A percentile compares a stretch with the other conserved stretches of the same genome.
These are phyloP conservation scores for Ammopiptanthus mongolicus DNA, from an alignment of 306 rosid species.

Conservation along the genomic window DNA sequence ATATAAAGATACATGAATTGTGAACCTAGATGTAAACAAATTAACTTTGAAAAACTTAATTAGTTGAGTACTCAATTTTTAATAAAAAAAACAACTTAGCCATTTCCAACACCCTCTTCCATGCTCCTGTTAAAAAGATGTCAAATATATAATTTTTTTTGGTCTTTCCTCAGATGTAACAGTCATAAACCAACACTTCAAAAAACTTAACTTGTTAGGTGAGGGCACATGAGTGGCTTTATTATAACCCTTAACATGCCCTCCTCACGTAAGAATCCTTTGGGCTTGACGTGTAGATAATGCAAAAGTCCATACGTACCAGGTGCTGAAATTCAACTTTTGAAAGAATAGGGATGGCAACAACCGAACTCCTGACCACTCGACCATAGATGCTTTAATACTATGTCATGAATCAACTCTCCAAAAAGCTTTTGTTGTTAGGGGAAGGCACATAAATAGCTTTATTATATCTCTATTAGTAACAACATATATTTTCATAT, in stretches of 20 bases:
- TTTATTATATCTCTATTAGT: neutral
- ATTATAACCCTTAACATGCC: too few relatives aligned
- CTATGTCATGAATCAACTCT: too few relatives aligned
- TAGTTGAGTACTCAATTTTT: neutral
- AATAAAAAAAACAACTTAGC: neutral
- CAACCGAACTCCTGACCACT: too few relatives aligned
- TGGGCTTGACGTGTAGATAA: too few relatives aligned
- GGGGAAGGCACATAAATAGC: neutral
- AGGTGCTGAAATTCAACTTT: too few relatives aligned
- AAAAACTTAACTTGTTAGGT: too few relatives aligned
- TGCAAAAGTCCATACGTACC: too few relatives aligned
- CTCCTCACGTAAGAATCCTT: too few relatives aligned
- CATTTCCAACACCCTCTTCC: neutral
- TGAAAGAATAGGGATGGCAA: too few relatives aligned
- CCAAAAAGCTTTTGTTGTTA: too few relatives aligned
- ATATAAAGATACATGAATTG: neutral
- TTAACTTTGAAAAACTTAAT: neutral
- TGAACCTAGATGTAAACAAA: neutral
- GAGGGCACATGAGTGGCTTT: too few relatives aligned
- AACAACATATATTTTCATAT: neutral
- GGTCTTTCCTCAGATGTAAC: neutral
- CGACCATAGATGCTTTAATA: too few relatives aligned
- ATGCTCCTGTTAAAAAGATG: neutral
- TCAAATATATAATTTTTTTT: neutral
- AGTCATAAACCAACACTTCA: neutral